phyloP scores from a whole-genome alignment of 805 yeast species.

The Candida saitoana region DNA sequence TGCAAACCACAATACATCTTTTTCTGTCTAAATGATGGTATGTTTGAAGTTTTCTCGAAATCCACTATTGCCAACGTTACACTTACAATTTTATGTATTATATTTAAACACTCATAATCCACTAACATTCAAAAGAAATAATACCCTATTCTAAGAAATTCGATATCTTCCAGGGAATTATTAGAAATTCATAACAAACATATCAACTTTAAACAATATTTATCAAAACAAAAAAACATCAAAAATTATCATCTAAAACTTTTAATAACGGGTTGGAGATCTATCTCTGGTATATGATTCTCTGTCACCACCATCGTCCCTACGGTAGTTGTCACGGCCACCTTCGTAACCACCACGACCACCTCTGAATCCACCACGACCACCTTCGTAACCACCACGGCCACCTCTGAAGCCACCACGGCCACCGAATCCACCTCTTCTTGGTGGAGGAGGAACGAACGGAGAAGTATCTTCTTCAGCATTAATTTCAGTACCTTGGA shows the following conservation, averaged over 20 bases:
- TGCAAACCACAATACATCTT: too few species aligned
- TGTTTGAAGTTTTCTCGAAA: neutral
- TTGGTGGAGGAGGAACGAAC: conserved; percentile 49
- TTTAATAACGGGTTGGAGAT: conserved; percentile 70
- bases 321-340: conserved; percentile 42
- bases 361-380: conserved; percentile 32
- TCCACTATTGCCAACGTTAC: conserved; percentile 4
- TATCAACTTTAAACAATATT: conserved; percentile 1
- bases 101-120: conserved; percentile 6
- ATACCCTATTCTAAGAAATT: conserved; percentile 1
- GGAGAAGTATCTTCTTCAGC: conserved; percentile 78
- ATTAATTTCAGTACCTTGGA: conserved; percentile 62
- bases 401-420: conserved; percentile 25
- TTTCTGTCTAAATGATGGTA: neutral
- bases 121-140: conserved; percentile 3
- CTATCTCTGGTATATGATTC: conserved; percentile 48
- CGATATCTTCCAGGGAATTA: neutral
- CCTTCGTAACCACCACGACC: conserved; percentile 32
- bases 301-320: conserved; percentile 39
- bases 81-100: conserved; percentile 7
- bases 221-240: neutral
- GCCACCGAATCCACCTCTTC: conserved; percentile 39
- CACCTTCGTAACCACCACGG: conserved; percentile 32
- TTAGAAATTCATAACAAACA: neutral
- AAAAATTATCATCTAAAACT: neutral